phyloP scores from a whole-genome alignment of 352 stramenopile species.

The Phytophthora rubi region DNA sequence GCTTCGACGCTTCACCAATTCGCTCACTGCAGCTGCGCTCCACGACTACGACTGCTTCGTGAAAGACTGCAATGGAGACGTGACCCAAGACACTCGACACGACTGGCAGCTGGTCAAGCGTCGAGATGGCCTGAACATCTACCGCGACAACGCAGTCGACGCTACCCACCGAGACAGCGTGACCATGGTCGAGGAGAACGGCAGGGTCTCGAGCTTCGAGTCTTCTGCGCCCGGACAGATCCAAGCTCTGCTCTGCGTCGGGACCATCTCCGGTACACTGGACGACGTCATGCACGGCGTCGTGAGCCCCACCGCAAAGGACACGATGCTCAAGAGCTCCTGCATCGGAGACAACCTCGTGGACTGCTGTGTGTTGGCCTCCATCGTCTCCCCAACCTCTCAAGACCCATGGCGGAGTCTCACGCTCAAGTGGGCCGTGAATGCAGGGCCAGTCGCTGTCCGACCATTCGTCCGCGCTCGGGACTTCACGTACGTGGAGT shows the following conservation, averaged over 20 bases:
- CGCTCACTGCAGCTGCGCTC: conserved; percentile 34
- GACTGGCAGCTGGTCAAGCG: conserved; percentile 52
- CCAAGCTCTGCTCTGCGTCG: conserved; percentile 31
- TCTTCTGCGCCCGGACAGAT: conserved; percentile 10
- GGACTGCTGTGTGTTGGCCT: conserved; percentile 37
- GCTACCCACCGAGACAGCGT: neutral
- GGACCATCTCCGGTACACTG: conserved; percentile 36
- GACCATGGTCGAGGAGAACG: conserved; percentile 15
- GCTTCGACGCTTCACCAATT: conserved; percentile 40
- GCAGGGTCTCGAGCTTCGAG: conserved; percentile 4
- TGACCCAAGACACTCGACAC: conserved; percentile 28
- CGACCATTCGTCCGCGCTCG: conserved; percentile 38
- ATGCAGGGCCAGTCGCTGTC: conserved; percentile 23
- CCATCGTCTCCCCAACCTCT: conserved; percentile 16
- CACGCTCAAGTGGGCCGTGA: conserved; percentile 46
- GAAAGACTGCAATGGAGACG: conserved; percentile 26
- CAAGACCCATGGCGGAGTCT: conserved; percentile 37
- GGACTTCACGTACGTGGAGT: conserved; percentile 52
- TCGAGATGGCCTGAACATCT: conserved; percentile 41
- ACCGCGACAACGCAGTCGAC: conserved; percentile 32
- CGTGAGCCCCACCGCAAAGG: conserved; percentile 27
- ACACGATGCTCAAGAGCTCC: conserved; percentile 40
- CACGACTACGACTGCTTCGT: conserved; percentile 46
- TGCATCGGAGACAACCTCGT: conserved; percentile 36
- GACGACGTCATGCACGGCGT: conserved; percentile 46